Evolutionary conservation across 495 filamentous ascomycete genomes (phyloP), one percentile per base, ranked within the genome.

Genomic region (Penicillium longicatenatum): DNA sequence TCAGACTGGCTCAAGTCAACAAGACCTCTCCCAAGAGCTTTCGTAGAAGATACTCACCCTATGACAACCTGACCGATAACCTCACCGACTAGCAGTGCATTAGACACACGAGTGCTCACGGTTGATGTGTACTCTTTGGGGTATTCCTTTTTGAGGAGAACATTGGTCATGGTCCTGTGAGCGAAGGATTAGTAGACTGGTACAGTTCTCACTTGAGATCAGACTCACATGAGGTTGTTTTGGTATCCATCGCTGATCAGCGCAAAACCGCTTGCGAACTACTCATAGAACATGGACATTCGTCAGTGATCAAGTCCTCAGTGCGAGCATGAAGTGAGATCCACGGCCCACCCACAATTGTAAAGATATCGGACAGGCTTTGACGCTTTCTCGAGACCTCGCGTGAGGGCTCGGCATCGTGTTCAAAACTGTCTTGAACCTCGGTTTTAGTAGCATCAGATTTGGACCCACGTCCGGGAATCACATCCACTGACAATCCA

Each of bases 201-300:
- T 3, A n/a, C 6, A 17, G 37, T n/a, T 7, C 1, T 39, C 14
- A 39, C 14, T 39, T 16, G 37, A 39, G 14, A 39, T n/a, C 3
- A 39, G 16, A 45, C 63, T 56, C 35, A 64, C 79, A 82, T 82
- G n/a, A 80, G 57, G 41, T 76, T 80, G 49, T 81, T 82, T 50
- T 82, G 78, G 51, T 82, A 82, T 48, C 79, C 79, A 74, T 82
- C 79, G 17, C 76, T 80, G 53, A 82, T 78, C 19, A 82, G 63
- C 8, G 79, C 79, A 54, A 73, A 76, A n/a, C 79, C 79, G 22
- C 75, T 69, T 33, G 75, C 74, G 41, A 79, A 74, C 67, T 75
- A 37, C 3, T 12, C 19, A 46, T 22, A 8, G 6, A 37, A 7
- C 14, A 12, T 1, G 16, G 16, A 16, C 6, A 17, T 39, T n/a